Base-by-base conservation (phyloP, 495 filamentous ascomycete genomes). In the Penicillium canescens region DNA sequence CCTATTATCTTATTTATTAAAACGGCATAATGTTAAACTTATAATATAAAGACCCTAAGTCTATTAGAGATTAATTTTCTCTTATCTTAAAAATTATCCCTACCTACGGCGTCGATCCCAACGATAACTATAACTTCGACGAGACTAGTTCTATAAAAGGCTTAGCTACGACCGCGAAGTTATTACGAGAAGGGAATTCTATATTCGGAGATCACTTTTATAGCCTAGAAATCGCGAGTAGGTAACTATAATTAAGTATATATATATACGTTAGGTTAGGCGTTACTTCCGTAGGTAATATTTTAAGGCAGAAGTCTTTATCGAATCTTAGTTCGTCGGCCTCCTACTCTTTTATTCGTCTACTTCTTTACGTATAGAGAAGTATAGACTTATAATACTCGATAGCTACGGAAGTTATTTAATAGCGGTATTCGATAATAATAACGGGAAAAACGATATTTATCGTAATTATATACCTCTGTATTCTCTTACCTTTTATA, bases 201-300 rank as follows among this genome's bases (percentile, higher is more conserved):
- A 16, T 5, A 5, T 2, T 24, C 23, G 23, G 23, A 2, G 23
- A 24, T 60, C 48, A 28, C 28, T 56, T 40, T 52, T 57, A 39
- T 62, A 79, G 60, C 70, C 62, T 48, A 62, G 69, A 7, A 73
- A 78, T 65, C 46, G 62, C 3, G n/a, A n/a, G n/a, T n/a, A n/a
- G n/a, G n/a, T n/a, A n/a, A n/a, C n/a, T n/a, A n/a, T n/a, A n/a
- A n/a, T n/a, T n/a, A n/a, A n/a, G n/a, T n/a, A n/a, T n/a, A n/a
- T n/a, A n/a, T n/a, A n/a, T n/a, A n/a, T n/a, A n/a, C n/a, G n/a
- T n/a, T n/a, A n/a, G n/a, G n/a, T n/a, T n/a, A n/a, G n/a, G n/a
- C n/a, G n/a, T n/a, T n/a, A n/a, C n/a, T n/a, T n/a, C n/a, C n/a
- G n/a, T n/a, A n/a, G n/a, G n/a, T n/a, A n/a, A n/a, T n/a, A n/a